Evolutionary conservation across 1,284 basidiomycete species (phyloP).

Genomic region (Malassezia slooffiae): DNA sequence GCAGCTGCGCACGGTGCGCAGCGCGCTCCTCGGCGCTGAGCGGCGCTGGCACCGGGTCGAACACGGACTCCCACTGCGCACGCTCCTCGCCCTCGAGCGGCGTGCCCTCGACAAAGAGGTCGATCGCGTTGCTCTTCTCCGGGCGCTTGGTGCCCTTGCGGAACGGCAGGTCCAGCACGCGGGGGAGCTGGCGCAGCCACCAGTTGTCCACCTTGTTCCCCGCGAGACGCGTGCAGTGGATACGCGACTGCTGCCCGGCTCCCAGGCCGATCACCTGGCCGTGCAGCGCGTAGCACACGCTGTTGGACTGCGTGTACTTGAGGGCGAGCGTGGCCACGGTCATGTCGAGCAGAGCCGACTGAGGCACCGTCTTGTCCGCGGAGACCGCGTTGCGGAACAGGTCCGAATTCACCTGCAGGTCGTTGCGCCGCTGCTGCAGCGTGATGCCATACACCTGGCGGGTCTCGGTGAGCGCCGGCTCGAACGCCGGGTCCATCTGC

Average conservation of each 20-base stretch:
- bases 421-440: slow-evolving; percentile 83
- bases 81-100: slow-evolving; percentile 59
- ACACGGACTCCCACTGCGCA: slow-evolving; percentile 78
- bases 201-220: slow-evolving; percentile 97
- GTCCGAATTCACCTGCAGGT: slow-evolving; percentile 69
- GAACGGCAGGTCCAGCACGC: slow-evolving; percentile 81
- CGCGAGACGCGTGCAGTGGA: slow-evolving; percentile 96
- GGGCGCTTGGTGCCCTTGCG: slow-evolving; percentile 95
- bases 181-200: slow-evolving; percentile 95
- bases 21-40: slow-evolving; percentile 62
- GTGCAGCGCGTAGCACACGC: slow-evolving; percentile 86
- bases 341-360: slow-evolving; percentile 37
- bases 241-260: slow-evolving; percentile 94
- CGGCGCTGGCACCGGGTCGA: slow-evolving; percentile 62
- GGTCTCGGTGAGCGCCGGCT: slow-evolving; percentile 57
- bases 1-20: slow-evolving; percentile 31
- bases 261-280: slow-evolving; percentile 91
- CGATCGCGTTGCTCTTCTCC: slow-evolving; percentile 95
- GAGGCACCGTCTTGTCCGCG: slow-evolving; percentile 60
- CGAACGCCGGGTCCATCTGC: slow-evolving; percentile 46
- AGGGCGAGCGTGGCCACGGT: slow-evolving; percentile 73
- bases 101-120: slow-evolving; percentile 81
- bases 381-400: slow-evolving; percentile 83
- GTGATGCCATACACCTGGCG: slow-evolving; percentile 89
- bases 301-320: slow-evolving; percentile 99